Percentiles rank a stretch among this genome's conserved stretches.
These are phyloP conservation scores for Jacaranda copaia DNA, from an alignment of 257 asterid species.

Conservation along the genomic window DNA sequence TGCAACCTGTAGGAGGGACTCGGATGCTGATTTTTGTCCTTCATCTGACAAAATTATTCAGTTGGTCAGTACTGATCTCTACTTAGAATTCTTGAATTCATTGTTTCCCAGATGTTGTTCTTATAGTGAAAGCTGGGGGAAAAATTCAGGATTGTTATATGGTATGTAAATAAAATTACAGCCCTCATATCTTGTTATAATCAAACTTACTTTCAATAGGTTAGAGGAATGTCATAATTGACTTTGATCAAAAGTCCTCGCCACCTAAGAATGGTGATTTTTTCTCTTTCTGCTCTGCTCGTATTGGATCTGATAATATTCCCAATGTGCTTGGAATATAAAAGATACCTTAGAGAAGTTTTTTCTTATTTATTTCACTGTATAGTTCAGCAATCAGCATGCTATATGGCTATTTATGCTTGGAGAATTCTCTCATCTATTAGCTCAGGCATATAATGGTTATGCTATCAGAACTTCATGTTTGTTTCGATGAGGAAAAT, in stretches of 20 bases:
- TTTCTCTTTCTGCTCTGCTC: background rate
- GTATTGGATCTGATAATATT: background rate
- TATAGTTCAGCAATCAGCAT: background rate
- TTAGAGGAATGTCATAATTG: background rate
- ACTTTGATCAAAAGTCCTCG: background rate
- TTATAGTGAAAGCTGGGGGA: constrained; percentile 22
- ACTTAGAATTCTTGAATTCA: constrained; percentile 23
- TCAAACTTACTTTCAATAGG: background rate
- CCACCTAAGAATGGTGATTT: background rate
- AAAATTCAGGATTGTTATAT: background rate
- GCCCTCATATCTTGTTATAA: background rate
- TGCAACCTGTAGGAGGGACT: constrained; percentile 30
- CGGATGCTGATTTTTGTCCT: constrained; percentile 15
- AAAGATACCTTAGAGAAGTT: background rate
- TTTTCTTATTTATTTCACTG: background rate
- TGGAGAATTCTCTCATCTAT: background rate
- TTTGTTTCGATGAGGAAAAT: no score
- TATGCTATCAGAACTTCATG: no score
- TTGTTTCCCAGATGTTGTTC: constrained; percentile 29
- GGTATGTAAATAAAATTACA: constrained; percentile 30
- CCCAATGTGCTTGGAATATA: background rate
- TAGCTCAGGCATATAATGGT: no score
- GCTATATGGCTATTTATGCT: background rate
- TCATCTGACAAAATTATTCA: constrained; percentile 15
- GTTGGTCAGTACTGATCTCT: background rate